Evolutionary conservation across 495 filamentous ascomycete genomes (phyloP).

Genomic region (Corynascus novoguineensis): DNA sequence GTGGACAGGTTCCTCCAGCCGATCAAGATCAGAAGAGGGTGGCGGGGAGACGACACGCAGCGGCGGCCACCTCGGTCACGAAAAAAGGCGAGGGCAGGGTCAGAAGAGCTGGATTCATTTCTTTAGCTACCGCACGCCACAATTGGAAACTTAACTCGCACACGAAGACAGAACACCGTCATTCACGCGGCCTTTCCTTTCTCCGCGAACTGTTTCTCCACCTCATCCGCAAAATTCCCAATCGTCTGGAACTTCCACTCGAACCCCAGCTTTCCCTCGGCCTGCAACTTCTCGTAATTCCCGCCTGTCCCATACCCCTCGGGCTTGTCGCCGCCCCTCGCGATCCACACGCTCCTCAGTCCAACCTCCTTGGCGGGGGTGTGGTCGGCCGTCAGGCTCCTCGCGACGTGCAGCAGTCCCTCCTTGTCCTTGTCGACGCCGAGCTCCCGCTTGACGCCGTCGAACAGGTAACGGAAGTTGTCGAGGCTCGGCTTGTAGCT

Average conservation of each 20-base stretch:
- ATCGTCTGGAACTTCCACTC: conserved; percentile 55
- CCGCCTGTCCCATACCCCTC: conserved; percentile 42
- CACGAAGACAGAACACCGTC: not conserved
- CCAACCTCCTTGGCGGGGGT: conserved; percentile 58
- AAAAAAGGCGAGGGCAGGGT: conserved; percentile 6
- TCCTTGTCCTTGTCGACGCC: conserved; percentile 46
- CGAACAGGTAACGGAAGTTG: conserved; percentile 65
- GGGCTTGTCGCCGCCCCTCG: conserved; percentile 45
- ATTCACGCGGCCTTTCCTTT: conserved; percentile 24
- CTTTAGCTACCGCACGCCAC: not conserved
- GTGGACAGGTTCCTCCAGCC: conserved; percentile 47
- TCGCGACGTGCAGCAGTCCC: conserved; percentile 62
- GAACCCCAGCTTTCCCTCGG: conserved; percentile 38
- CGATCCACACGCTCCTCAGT: conserved; percentile 66
- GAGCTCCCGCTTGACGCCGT: conserved; percentile 49
- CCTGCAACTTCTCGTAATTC: conserved; percentile 33
- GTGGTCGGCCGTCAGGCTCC: conserved; percentile 68
- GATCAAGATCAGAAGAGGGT: conserved; percentile 34
- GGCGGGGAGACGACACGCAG: conserved; percentile 23
- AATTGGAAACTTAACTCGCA: not conserved
- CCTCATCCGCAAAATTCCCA: conserved; percentile 65
- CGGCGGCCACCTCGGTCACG: not conserved
- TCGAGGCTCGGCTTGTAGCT: conserved; percentile 63
- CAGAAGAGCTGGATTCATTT: conserved; percentile 21
- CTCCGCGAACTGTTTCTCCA: conserved; percentile 47